phyloP scores from a whole-genome alignment of 2,329 filamentous ascomycete species.

The Trichophyton simii region DNA sequence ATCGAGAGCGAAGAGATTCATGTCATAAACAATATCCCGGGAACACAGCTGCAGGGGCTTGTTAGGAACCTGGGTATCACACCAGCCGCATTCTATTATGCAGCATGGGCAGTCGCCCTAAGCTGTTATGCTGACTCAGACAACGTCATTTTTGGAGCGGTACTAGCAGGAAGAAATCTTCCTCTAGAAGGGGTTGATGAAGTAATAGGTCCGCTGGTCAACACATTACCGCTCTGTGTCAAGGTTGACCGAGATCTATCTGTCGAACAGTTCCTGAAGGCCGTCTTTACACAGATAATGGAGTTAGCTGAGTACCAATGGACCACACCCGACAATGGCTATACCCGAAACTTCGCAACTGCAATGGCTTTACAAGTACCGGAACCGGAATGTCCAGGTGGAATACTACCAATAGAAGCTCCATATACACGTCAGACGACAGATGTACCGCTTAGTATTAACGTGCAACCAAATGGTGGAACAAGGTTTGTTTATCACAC shows the following conservation, averaged over 20 bases:
- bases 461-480: background rate
- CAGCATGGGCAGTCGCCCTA: constrained; percentile 28
- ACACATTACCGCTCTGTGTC: constrained; percentile 29
- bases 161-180: constrained; percentile 26
- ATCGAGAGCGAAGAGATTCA: background rate
- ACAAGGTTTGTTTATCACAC: background rate
- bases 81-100: constrained; percentile 17
- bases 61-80: constrained; percentile 8
- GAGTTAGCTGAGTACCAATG: constrained; percentile 42
- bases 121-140: constrained; percentile 21
- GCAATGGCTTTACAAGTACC: background rate
- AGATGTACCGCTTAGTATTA: background rate
- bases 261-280: constrained; percentile 25
- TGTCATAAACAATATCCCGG: background rate
- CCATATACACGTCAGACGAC: constrained; percentile 7
- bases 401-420: constrained; percentile 5
- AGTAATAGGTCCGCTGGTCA: constrained; percentile 34
- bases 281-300: constrained; percentile 41
- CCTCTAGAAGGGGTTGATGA: constrained; percentile 27
- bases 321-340: constrained; percentile 18
- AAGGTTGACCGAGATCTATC: constrained; percentile 15
- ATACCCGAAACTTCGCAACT: constrained; percentile 1
- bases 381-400: background rate
- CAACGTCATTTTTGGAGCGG: constrained; percentile 24
- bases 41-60: background rate